Conservation (phyloP, 2,329 filamentous ascomycete species). For the Myriangium duriaei region DNA sequence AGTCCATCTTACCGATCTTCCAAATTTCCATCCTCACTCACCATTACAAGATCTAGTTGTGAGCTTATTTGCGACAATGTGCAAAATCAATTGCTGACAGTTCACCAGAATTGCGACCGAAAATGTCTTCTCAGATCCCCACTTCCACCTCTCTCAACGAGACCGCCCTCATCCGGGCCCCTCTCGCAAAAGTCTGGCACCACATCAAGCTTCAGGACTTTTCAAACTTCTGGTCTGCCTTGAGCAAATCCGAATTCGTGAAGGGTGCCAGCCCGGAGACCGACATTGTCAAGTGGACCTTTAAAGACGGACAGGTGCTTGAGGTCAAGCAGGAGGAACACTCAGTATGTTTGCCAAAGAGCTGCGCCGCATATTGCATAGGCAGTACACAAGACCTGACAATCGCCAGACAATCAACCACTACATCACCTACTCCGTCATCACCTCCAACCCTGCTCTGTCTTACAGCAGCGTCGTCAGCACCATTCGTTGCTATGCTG, state of each 20-base stretch:
- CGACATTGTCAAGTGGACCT: conserved; percentile 57
- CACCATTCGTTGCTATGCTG: conserved; percentile 51
- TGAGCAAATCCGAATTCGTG: conserved; percentile 50
- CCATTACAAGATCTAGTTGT: background rate
- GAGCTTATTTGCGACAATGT: background rate
- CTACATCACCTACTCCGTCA: conserved; percentile 63
- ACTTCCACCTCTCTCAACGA: conserved; percentile 55
- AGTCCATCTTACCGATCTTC: background rate
- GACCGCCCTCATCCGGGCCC: conserved; percentile 53
- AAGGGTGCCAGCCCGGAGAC: conserved; percentile 50
- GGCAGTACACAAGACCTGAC: conserved; percentile 1
- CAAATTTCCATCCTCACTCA: background rate
- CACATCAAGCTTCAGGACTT: conserved; percentile 62
- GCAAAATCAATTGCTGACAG: too few relatives aligned
- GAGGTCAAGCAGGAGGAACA: conserved; percentile 69
- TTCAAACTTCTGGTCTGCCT: conserved; percentile 51
- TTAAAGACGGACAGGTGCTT: conserved; percentile 55
- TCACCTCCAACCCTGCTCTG: conserved; percentile 52
- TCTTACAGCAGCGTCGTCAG: conserved; percentile 54
- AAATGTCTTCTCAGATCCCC: conserved; percentile 35
- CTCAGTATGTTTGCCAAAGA: conserved; percentile 40
- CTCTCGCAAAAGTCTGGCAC: conserved; percentile 57
- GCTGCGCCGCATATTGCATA: too few relatives aligned
- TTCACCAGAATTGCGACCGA: too few relatives aligned
- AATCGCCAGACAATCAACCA: conserved; percentile 51